Base-by-base conservation (phyloP, 345 rosid genomes). In the Firmiana major region DNA sequence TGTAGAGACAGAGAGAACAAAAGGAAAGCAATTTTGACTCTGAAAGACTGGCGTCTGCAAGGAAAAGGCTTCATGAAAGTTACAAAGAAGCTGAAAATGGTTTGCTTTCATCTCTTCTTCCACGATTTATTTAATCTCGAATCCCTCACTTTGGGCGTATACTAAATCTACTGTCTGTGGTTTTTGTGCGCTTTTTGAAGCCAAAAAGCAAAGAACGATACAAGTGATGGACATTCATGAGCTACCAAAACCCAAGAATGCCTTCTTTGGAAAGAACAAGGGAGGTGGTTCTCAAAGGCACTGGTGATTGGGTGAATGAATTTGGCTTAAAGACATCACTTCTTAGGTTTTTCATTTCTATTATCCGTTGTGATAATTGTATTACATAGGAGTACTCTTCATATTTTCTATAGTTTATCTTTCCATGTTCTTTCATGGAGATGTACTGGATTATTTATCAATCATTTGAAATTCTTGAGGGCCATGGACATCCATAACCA, bases 141-240 rank as follows among this genome's bases (percentile, higher is more conserved):
- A 48, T 16, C 38, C 57, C 58, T 69, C 58, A 13, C 9, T 8
- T 63, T 2, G 7, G 17, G 5, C 63, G 58, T 70, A 16, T 74
- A 55, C 78, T 80, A 75, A 79, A 40, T 58, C 13, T 53, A 21
- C 13, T 69, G 26, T 78, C 63, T 40, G 57, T 58, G 62, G 53
- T 59, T 79, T 66, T 13, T 74, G 79, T 76, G 78, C 62, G 53
- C 48, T 75, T 70, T 75, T 72, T 89, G 85, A 89, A 97, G 99
- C 97, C 49, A 97, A 94, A 88, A 97, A 80, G 93, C 99, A 97
- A 88, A 90, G 99, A 88, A 97, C 96, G 26, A 91, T 97, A 80
- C 97, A 89, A 83, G 98, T 97, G 92, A 97, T 97, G 99, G 99
- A 89, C 86, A 91, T 97, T 84, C 96, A 91, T 60, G 97, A 97